Evolutionary conservation across 2,329 filamentous ascomycete genomes (phyloP), one percentile per base, ranked within the genome.

Genomic region (Xylariales sp.): DNA sequence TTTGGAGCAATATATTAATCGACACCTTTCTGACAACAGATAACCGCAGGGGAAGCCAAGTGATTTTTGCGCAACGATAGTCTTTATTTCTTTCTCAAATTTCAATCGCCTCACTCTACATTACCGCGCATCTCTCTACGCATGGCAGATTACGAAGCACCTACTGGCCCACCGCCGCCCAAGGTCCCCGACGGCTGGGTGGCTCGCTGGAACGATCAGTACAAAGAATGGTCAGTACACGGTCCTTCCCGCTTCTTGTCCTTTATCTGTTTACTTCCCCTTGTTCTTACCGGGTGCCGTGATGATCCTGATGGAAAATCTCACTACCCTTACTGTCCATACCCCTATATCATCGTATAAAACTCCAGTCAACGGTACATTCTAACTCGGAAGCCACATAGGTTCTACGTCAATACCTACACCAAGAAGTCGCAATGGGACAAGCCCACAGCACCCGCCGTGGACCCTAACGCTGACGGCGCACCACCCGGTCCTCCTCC

Each of bases 361-460:
- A n/a, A n/a, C n/a, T n/a, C n/a, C n/a, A n/a, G n/a, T n/a, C n/a
- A n/a, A n/a, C n/a, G n/a, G n/a, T n/a, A n/a, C n/a, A n/a, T n/a
- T n/a, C 20, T 17, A 14, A 16, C 19, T 15, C 18, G 23, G 6
- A n/a, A 33, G 24, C 11, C 15, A 6, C 46, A n/a, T n/a, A 88
- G 84, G 83, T 95, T 93, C 76, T 96, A 86, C 67, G 85, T 95
- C 43, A 93, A 96, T 67, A 78, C 85, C 44, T 78, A 82, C 62
- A 95, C 89, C 47, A 93, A 93, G 55, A 75, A 85, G 57, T 95
- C 90, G 5, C 85, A 91, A 73, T 96, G 90, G 90, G 85, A 95
- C 5, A 83, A 79, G 50, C 89, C 89, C 14, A 87, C 81, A 25
- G 73, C 73, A 37, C 82, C 85, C 29, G 79, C 80, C 37, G 75